These are phyloP conservation scores for Globisporangium ultimum DNA, from an alignment of 352 stramenopile genomes.

Conservation along the genomic window DNA sequence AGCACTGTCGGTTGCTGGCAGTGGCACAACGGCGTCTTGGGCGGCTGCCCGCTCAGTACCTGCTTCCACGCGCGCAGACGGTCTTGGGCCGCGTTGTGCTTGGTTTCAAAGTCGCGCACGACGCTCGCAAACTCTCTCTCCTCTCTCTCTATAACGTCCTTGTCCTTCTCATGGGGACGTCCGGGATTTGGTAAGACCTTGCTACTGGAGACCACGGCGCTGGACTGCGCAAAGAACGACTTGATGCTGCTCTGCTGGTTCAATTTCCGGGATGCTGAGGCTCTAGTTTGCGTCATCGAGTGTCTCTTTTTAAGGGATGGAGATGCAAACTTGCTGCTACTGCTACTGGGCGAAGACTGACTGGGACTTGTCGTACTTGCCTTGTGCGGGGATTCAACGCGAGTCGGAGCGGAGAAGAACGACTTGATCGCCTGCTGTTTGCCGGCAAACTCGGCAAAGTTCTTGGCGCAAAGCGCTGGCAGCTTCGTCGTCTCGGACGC, in stretches of 20 bases:
- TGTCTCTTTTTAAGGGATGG: background rate
- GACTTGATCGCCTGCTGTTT: conserved; percentile 67
- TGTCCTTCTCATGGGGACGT: too few species aligned
- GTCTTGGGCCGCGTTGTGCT: conserved; percentile 23
- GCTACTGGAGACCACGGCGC: background rate
- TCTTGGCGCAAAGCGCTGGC: conserved; percentile 57
- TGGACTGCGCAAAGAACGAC: conserved; percentile 38
- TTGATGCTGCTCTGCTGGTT: conserved; percentile 42
- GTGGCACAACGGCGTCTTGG: conserved; percentile 59
- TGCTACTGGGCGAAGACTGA: background rate
- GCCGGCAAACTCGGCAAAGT: conserved; percentile 73
- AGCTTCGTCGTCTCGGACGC: conserved; percentile 15
- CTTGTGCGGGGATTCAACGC: conserved; percentile 1
- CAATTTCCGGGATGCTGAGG: conserved; percentile 5
- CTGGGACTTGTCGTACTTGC: background rate
- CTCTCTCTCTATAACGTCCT: background rate
- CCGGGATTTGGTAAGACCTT: background rate
- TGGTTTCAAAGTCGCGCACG: conserved; percentile 21
- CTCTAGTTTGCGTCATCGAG: background rate
- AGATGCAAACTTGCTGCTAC: background rate
- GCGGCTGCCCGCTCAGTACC: conserved; percentile 59
- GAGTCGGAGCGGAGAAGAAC: conserved; percentile 16
- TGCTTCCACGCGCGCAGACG: conserved; percentile 56
- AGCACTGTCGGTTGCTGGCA: conserved; percentile 68
- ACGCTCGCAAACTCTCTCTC: conserved; percentile 13